Conservation (phyloP, 495 filamentous ascomycete species). For the Tuber borchii region DNA sequence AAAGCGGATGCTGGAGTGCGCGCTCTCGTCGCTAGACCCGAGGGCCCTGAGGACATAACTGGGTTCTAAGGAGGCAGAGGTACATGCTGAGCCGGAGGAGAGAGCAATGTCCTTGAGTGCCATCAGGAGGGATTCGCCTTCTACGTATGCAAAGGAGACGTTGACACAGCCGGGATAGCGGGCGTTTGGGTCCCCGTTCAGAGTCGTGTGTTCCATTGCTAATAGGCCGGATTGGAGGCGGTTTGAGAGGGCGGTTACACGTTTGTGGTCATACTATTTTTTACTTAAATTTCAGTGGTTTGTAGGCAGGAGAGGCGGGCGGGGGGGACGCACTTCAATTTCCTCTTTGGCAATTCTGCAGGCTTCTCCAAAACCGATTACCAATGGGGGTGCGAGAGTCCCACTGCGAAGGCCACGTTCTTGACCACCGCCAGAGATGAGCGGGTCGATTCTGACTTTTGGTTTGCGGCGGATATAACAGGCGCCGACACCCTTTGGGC, state of each 20-base stretch:
- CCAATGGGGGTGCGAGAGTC: constrained; percentile 80
- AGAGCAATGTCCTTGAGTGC: constrained; percentile 95
- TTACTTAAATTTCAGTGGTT: constrained; percentile 2
- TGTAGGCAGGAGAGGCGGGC: not conserved
- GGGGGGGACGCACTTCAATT: constrained; percentile 61
- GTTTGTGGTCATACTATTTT: constrained; percentile 77
- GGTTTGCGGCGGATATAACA: constrained; percentile 90
- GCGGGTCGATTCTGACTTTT: constrained; percentile 85
- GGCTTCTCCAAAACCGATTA: constrained; percentile 91
- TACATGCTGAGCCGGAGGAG: constrained; percentile 94
- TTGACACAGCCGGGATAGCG: constrained; percentile 98
- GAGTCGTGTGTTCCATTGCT: constrained; percentile 79
- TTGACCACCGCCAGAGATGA: constrained; percentile 94
- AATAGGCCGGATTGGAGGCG: constrained; percentile 74
- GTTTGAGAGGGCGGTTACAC: constrained; percentile 73
- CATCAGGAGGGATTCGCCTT: constrained; percentile 97
- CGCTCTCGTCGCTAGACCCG: constrained; percentile 92
- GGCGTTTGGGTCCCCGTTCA: constrained; percentile 75
- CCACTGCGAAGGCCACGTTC: constrained; percentile 90
- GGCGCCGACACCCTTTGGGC: constrained; percentile 92
- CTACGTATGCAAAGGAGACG: constrained; percentile 95
- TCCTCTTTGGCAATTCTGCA: constrained; percentile 86
- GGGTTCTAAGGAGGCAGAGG: constrained; percentile 90
- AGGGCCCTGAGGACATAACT: constrained; percentile 91
- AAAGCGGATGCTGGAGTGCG: constrained; percentile 94